Percentiles rank a stretch among this genome's conserved stretches.
Evolutionary conservation across 768 basidiomycete genomes (phyloP).

Genomic region (Cyathus striatus): DNA sequence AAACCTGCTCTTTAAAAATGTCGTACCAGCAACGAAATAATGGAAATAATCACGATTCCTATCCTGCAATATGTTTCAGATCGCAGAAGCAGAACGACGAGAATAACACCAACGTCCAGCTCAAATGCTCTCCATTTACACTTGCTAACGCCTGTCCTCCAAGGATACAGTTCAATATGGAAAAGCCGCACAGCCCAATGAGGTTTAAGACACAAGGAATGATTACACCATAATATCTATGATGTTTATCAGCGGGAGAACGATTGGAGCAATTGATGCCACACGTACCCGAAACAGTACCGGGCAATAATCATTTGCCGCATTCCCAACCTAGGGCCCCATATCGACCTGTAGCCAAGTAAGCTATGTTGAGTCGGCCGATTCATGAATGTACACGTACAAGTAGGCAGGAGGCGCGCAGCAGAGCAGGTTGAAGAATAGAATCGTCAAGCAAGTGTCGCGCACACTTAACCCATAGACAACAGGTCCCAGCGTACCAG

Average conservation of each 20-base stretch:
- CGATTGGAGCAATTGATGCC: neutral
- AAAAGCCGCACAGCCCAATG: conserved; percentile 61
- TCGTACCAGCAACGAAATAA: conserved; percentile 61
- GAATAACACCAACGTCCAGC: conserved; percentile 33
- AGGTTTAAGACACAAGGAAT: conserved; percentile 57
- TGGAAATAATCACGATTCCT: conserved; percentile 74
- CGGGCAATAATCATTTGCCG: conserved; percentile 77
- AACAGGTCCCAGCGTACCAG: conserved; percentile 63
- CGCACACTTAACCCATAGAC: conserved; percentile 54
- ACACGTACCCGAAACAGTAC: conserved; percentile 30
- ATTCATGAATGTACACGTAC: conserved; percentile 22
- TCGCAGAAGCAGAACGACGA: neutral
- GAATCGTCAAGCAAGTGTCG: conserved; percentile 58
- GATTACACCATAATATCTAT: conserved; percentile 66
- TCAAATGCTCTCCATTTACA: conserved; percentile 32
- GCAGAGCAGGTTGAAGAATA: conserved; percentile 65
- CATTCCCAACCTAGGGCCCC: conserved; percentile 82
- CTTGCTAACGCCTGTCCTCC: conserved; percentile 53
- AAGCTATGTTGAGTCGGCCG: neutral
- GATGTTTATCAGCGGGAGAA: conserved; percentile 7
- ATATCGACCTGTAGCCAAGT: conserved; percentile 38
- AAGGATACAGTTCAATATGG: conserved; percentile 66
- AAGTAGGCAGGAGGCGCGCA: conserved; percentile 58
- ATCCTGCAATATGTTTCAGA: conserved; percentile 35
- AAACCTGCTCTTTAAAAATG: conserved; percentile 36